Base-by-base conservation (phyloP, 2,329 filamentous ascomycete species). In the Biscogniauxia mediterranea region DNA sequence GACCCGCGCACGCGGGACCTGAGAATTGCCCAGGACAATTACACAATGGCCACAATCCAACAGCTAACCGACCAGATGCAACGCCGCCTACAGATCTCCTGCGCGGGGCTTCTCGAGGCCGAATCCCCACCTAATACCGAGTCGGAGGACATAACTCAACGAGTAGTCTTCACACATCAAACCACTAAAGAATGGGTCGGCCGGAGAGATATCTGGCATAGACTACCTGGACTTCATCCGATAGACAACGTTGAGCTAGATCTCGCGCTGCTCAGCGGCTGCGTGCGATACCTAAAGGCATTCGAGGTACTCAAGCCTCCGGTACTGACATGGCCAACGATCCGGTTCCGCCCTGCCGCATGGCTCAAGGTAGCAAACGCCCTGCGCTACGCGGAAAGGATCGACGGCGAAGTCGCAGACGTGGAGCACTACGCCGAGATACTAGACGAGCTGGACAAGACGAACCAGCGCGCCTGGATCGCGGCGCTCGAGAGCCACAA, bases 181-280 rank as follows among this genome's bases (percentile, higher is more conserved):
- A 74, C 73, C 5, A 69, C 70, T 2, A 74, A 74, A 54, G 73
- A 74, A 61, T 74, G 69, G 68, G 70, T 70, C 15, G 68, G 64
- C 1, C 68, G 72, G 28, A 66, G 63, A 26, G 72, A 74, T 56
- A 67, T 74, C 46, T 74, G 73, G 73, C 54, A 67, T 8, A 64
- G 63, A 7, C 59, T 74, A 3, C 66, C 68, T 0, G 68, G 67
- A 19, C 63, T 66, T 15, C 61, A 58, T 4, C 68, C 62, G 7
- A 46, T 68, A 4, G 58, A 67, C 20, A 58, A 64, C 20, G 55
- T 69, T 3, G 70, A 73, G 52, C 63, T 73, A 1, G 71, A 73
- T 54, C 61, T 68, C 15, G 69, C 69, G 11, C 57, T 73, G 8
- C 63, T 73, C 2, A 73, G 71, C 46, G 72, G 71, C 26, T 74